Conservation (phyloP, 805 yeast species). For the Lipomyces japonicus region DNA sequence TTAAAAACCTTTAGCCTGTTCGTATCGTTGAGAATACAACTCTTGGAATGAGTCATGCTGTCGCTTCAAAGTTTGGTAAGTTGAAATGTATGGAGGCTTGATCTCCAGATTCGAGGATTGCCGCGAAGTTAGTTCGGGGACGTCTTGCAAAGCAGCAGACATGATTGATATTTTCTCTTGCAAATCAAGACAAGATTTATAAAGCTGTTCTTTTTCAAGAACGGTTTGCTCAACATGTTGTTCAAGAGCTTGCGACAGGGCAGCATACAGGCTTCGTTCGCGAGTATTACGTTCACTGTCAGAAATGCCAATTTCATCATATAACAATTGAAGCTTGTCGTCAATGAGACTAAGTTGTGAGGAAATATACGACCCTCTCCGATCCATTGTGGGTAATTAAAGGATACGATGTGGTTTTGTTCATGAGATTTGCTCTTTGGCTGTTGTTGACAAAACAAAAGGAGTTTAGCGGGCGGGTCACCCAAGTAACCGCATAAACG, state of each 20-base stretch:
- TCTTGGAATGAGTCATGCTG: conserved; percentile 24
- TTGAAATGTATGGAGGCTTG: conserved; percentile 29
- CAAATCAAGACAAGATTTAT: conserved; percentile 27
- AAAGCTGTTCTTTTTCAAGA: conserved; percentile 32
- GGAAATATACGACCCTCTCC: conserved; percentile 31
- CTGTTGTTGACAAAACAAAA: no score
- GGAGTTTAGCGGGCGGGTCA: no score
- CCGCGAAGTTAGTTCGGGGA: conserved; percentile 16
- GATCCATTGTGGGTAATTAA: no score
- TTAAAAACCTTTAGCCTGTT: conserved; percentile 21
- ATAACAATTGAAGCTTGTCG: conserved; percentile 31
- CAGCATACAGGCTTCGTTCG: conserved; percentile 32
- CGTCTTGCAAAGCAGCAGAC: conserved; percentile 29
- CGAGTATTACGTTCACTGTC: conserved; percentile 31
- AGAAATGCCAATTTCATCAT: conserved; percentile 30
- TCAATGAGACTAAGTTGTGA: conserved; percentile 32
- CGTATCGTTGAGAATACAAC: conserved; percentile 29
- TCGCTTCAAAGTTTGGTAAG: conserved; percentile 15
- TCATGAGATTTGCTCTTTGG: no score
- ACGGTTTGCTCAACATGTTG: conserved; percentile 32
- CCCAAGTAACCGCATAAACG: no score
- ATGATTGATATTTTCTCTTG: conserved; percentile 27
- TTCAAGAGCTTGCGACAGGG: conserved; percentile 32
- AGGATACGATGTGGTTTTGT: no score
- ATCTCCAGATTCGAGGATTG: conserved; percentile 24